Evolutionary conservation across 1,139 yeast species (phyloP).

Genomic region (Debaryomyces fabryi): DNA sequence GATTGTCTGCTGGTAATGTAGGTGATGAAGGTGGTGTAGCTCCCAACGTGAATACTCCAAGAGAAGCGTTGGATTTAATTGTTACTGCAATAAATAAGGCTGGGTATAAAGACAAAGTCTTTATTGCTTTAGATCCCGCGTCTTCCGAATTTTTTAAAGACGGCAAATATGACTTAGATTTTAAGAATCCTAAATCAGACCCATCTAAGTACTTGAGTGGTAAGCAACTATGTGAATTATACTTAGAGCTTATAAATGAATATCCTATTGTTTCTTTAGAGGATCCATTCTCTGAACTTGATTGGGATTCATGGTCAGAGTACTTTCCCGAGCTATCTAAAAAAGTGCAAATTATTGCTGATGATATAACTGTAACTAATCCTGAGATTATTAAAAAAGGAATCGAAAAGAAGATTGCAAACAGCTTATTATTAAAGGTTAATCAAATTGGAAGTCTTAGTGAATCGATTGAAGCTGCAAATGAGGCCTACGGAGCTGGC

Average conservation of each 20-base stretch:
- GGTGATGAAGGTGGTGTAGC: constrained; percentile 99
- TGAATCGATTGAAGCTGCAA: constrained; percentile 92
- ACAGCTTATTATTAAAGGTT: constrained; percentile 91
- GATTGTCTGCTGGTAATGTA: constrained; percentile 97
- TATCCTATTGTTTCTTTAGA: constrained; percentile 97
- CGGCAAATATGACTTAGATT: constrained; percentile 94
- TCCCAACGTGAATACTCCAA: constrained; percentile 89
- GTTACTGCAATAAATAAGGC: constrained; percentile 83
- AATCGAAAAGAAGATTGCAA: constrained; percentile 91
- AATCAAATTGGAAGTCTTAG: constrained; percentile 92
- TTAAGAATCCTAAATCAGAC: constrained; percentile 93
- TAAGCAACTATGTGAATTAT: constrained; percentile 79
- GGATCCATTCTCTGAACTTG: constrained; percentile 99
- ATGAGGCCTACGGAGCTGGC: constrained; percentile 85
- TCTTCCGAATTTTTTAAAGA: constrained; percentile 96
- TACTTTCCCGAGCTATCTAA: constrained; percentile 71
- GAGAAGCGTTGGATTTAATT: constrained; percentile 93
- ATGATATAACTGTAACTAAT: constrained; percentile 97
- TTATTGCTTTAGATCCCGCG: constrained; percentile 93
- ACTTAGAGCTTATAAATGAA: constrained; percentile 73
- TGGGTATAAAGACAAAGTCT: constrained; percentile 89
- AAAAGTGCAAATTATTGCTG: constrained; percentile 88
- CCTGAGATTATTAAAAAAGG: constrained; percentile 91
- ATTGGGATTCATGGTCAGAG: constrained; percentile 96
- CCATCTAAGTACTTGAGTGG: constrained; percentile 87